Percentiles rank a stretch among this genome's conserved stretches.
phyloP scores from a whole-genome alignment of 1,139 yeast species.

The Suzukiozyma palmioleophila region DNA sequence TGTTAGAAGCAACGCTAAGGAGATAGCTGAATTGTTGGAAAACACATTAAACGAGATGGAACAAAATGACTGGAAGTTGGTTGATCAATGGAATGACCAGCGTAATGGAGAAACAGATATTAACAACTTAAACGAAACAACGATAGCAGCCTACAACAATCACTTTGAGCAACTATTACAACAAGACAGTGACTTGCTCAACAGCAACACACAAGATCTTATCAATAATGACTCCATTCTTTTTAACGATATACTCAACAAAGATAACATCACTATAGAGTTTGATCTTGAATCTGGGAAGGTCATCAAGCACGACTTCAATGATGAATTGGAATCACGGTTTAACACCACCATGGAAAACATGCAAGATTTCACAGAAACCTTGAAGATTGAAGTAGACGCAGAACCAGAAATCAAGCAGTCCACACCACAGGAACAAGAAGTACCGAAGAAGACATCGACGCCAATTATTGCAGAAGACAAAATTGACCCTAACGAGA shows the following conservation, averaged over 20 bases:
- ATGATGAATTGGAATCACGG: conserved; percentile 14
- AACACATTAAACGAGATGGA: conserved; percentile 26
- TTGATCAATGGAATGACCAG: conserved; percentile 21
- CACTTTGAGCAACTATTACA: conserved; percentile 2
- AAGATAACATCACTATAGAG: conserved; percentile 15
- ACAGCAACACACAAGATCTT: background rate
- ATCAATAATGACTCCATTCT: conserved; percentile 1
- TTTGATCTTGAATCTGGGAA: conserved; percentile 13
- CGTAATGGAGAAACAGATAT: conserved; percentile 7
- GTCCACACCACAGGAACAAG: conserved; percentile 3
- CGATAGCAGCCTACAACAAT: background rate
- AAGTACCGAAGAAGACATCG: conserved; percentile 2
- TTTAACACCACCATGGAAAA: conserved; percentile 14
- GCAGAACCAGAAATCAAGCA: conserved; percentile 7
- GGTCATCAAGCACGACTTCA: conserved; percentile 17
- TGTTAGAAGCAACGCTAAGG: conserved; percentile 55
- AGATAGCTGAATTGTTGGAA: conserved; percentile 52
- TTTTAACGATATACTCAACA: conserved; percentile 1
- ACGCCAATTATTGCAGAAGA: conserved; percentile 8
- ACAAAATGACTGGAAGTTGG: conserved; percentile 26
- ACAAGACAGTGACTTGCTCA: conserved; percentile 1
- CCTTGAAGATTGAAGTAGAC: conserved; percentile 2
- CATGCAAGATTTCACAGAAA: conserved; percentile 14
- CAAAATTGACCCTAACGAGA: conserved; percentile 43
- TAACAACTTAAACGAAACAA: conserved; percentile 5